A percentile compares a stretch with the other conserved stretches of the same genome.
These are phyloP conservation scores for Neurospora tetraspora DNA, from an alignment of 495 filamentous ascomycete genomes.

Conservation along the genomic window DNA sequence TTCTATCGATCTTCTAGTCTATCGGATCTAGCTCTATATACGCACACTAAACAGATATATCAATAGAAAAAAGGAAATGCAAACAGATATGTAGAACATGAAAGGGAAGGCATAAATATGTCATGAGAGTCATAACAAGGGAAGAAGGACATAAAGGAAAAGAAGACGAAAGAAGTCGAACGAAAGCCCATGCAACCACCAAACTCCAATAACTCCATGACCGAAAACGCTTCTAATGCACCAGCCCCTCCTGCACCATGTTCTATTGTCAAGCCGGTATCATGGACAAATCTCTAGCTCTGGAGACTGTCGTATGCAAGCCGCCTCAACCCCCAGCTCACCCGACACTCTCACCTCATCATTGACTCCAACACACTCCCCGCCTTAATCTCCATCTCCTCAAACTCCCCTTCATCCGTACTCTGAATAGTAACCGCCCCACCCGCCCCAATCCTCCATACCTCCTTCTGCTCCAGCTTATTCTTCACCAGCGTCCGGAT, in stretches of 20 bases:
- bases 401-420: neutral
- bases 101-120: neutral
- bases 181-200: neutral
- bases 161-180: neutral
- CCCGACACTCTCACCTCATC: neutral
- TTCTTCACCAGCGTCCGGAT: neutral
- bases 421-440: neutral
- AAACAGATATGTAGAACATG: neutral
- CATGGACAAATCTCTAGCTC: neutral
- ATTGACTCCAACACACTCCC: neutral
- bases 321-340: neutral
- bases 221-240: neutral
- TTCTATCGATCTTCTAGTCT: neutral
- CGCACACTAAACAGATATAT: neutral
- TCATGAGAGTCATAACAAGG: neutral
- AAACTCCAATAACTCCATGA: neutral
- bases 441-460: neutral
- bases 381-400: neutral
- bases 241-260: neutral
- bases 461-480: neutral
- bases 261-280: neutral
- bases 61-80: neutral
- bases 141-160: neutral
- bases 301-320: too few relatives aligned
- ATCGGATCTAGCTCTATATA: neutral